A percentile compares a stretch with the other conserved stretches of the same genome.
Conservation (phyloP, 2,329 filamentous ascomycete species). For the Fusarium odoratissimum region DNA sequence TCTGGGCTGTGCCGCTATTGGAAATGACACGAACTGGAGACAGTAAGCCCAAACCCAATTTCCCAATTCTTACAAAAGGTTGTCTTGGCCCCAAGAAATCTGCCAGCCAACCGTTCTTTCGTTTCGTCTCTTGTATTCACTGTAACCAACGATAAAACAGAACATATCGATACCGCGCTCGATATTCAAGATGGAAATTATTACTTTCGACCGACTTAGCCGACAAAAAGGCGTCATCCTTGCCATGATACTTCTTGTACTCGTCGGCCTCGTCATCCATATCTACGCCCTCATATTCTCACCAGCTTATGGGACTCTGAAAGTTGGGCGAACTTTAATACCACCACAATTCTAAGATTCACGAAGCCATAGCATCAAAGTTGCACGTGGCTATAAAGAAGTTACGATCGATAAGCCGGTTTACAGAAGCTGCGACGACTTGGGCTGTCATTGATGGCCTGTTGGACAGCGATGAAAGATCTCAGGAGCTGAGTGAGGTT, state of each 20-base stretch:
- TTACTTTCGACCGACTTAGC: not conserved
- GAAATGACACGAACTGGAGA: not conserved
- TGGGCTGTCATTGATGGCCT: too few relatives aligned
- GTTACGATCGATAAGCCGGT: fast-evolving
- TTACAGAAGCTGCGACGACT: too few relatives aligned
- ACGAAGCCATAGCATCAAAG: not conserved
- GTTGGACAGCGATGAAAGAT: too few relatives aligned
- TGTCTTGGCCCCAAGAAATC: not conserved
- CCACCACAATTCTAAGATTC: not conserved
- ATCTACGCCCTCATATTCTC: slow-evolving; percentile 2
- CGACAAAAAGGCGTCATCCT: not conserved
- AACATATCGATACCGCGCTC: fast-evolving
- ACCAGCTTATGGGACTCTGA: not conserved
- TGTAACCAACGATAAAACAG: not conserved
- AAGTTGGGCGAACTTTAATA: not conserved
- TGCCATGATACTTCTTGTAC: slow-evolving; percentile 1
- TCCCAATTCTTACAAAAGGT: not conserved
- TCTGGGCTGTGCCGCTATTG: not conserved
- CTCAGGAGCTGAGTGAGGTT: too few relatives aligned
- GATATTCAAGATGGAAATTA: not conserved
- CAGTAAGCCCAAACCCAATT: not conserved
- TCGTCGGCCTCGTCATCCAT: not conserved
- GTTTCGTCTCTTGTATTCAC: not conserved
- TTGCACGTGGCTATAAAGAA: fast-evolving
- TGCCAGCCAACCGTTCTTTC: not conserved